These are phyloP conservation scores for Aspergillus carbonarius DNA, from an alignment of 2,329 filamentous ascomycete species.

Conservation along the genomic window DNA sequence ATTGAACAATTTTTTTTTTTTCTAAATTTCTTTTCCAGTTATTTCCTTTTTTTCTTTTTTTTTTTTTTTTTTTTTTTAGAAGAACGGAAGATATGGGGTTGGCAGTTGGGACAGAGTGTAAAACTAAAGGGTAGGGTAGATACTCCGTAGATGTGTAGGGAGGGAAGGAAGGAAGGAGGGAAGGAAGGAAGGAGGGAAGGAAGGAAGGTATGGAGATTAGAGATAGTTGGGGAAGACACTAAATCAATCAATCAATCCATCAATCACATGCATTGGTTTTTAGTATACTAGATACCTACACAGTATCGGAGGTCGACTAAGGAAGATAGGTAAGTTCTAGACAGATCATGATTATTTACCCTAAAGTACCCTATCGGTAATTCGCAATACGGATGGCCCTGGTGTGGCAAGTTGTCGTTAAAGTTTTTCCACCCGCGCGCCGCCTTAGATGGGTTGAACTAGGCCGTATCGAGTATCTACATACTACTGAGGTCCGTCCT, in stretches of 20 bases:
- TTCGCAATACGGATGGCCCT: background rate
- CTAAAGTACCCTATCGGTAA: background rate
- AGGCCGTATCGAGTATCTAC: background rate
- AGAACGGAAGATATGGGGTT: background rate
- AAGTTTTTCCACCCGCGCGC: background rate
- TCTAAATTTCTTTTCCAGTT: too few species aligned
- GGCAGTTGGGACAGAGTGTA: too few species aligned
- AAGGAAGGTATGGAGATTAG: background rate
- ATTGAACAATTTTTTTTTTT: too few species aligned
- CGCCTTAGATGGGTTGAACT: too few species aligned
- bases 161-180: background rate
- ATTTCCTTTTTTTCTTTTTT: background rate
- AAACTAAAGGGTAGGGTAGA: too few species aligned
- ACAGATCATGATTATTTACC: background rate
- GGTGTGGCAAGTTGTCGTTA: background rate
- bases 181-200: background rate
- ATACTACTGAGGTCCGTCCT: background rate
- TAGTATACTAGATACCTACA: too few species aligned
- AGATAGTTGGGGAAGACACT: too few species aligned
- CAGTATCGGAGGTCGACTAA: too few species aligned
- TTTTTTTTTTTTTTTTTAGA: background rate
- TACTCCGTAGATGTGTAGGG: too few species aligned
- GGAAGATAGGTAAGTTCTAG: background rate
- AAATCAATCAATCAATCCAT: background rate
- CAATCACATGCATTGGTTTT: background rate